These are phyloP conservation scores for Penicillium sp. DNA, from an alignment of 2,329 filamentous ascomycete genomes.

Conservation along the genomic window DNA sequence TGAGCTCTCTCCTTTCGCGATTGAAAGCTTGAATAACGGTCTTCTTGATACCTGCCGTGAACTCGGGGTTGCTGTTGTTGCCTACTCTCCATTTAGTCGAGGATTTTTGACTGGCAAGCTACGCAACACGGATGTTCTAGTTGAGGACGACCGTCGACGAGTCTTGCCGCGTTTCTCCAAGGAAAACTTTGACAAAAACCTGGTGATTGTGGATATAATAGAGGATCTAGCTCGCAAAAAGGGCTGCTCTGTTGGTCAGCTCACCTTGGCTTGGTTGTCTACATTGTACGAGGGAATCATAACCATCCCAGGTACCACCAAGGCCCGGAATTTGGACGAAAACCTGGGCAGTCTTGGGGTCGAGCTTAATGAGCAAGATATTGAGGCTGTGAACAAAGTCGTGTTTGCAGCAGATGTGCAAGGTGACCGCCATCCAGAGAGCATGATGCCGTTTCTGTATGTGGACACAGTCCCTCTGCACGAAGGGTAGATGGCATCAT, in stretches of 20 bases:
- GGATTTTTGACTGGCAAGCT: conserved; percentile 54
- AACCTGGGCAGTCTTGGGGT: not conserved
- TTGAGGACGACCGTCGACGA: conserved; percentile 44
- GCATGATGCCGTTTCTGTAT: too few species aligned
- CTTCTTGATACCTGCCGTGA: not conserved
- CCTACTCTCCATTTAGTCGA: conserved; percentile 57
- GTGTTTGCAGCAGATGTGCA: too few species aligned
- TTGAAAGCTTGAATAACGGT: not conserved
- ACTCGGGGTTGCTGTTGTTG: conserved; percentile 53
- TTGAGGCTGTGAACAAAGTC: not conserved
- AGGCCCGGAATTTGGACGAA: conserved; percentile 15
- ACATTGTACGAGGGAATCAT: conserved; percentile 47
- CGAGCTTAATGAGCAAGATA: conserved; percentile 19
- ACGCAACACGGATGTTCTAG: conserved; percentile 44
- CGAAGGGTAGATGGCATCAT: too few species aligned
- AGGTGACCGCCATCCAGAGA: too few species aligned
- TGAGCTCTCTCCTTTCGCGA: conserved; percentile 55
- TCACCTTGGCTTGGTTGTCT: conserved; percentile 62
- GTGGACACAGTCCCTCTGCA: too few species aligned
- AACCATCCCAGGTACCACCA: conserved; percentile 27
- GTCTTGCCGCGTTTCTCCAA: conserved; percentile 47
- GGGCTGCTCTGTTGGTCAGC: conserved; percentile 52
- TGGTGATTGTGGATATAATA: conserved; percentile 28
- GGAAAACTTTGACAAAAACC: conserved; percentile 48
- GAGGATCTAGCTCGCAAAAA: conserved; percentile 51